Evolutionary conservation across 2,329 filamentous ascomycete genomes (phyloP).

Genomic region (Pestalotiopsis sp.): DNA sequence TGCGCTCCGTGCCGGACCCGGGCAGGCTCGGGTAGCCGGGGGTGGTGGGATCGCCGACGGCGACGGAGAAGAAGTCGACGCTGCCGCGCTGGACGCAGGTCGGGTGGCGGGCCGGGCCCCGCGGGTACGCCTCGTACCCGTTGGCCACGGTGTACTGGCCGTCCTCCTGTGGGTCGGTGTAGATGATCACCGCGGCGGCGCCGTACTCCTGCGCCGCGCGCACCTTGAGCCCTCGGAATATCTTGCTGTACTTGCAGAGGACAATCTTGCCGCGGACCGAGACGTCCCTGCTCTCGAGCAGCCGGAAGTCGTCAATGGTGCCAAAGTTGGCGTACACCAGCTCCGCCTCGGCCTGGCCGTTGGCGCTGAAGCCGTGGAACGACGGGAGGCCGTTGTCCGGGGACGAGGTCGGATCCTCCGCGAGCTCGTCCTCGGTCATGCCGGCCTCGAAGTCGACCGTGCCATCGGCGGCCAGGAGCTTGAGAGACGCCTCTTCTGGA

Average conservation of each 20-base stretch:
- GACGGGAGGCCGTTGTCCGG: conserved; percentile 63
- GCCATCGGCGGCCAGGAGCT: conserved; percentile 14
- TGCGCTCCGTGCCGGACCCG: conserved; percentile 53
- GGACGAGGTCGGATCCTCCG: conserved; percentile 65
- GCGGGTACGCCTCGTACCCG: conserved; percentile 64
- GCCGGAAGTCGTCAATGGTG: conserved; percentile 66
- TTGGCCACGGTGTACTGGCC: conserved; percentile 65
- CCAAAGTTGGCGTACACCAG: conserved; percentile 73
- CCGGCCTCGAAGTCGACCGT: neutral
- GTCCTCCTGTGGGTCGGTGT: conserved; percentile 71
- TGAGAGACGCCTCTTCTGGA: conserved; percentile 37
- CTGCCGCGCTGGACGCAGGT: conserved; percentile 72
- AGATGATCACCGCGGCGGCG: conserved; percentile 68
- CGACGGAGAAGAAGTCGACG: conserved; percentile 59
- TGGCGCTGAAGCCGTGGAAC: conserved; percentile 74
- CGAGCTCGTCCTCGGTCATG: conserved; percentile 33
- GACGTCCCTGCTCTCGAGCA: conserved; percentile 38
- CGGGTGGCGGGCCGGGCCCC: conserved; percentile 69
- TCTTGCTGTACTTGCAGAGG: conserved; percentile 66
- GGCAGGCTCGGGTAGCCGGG: conserved; percentile 73
- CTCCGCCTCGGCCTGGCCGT: conserved; percentile 66
- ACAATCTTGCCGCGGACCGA: conserved; percentile 67
- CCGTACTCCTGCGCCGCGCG: conserved; percentile 71
- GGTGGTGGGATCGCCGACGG: conserved; percentile 64
- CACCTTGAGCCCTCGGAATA: conserved; percentile 72